Base-by-base conservation (phyloP, 805 yeast genomes). In the Cyberlindnera lachancei region DNA sequence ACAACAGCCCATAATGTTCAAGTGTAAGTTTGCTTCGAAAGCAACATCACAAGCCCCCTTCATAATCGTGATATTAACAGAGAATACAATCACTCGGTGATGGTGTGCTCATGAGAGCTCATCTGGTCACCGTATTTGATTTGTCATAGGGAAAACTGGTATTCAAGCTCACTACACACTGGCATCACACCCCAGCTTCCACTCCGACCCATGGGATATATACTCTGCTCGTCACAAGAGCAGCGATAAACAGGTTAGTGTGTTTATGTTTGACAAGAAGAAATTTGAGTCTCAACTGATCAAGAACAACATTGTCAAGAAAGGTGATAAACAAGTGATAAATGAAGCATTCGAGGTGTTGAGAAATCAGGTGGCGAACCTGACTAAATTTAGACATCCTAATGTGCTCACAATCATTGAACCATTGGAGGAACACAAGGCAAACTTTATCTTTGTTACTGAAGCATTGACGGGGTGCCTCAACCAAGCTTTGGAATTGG, bases 331-430 rank as follows among this genome's bases (percentile, higher is more conserved):
- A 27, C 58, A 69, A 19, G 53, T 68, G 16, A 48, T 72, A 2
- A 53, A 75, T 30, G 76, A 70, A 25, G 92, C 88, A 29, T 79
- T 75, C 44, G 80, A 74, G 27, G 64, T 79, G 15, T 60, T 92
- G 30, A 70, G 75, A 45, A 59, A 62, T 18, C 92, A 87, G 46
- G 79, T 86, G 3, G 59, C 73, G 15, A 79, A 80, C 40, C 59
- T 88, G 50, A 74, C 94, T 13, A 82, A 79, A 51, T 63, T 92
- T 45, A 81, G 87, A 44, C 99, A 92, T 54, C 98, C 99, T 0
- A 79, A 86, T 42, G 67, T 92, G 18, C 59, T 92, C 28, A 78
- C 87, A 2, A 66, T 92, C 3, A 73, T 84, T 23, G 98, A 94
- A 53, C 95, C 94, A 0, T 57, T 88, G 40, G 97, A 92, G 55